Conservation (phyloP, 352 stramenopile genomes). For the Phytophthora pistaciae region DNA sequence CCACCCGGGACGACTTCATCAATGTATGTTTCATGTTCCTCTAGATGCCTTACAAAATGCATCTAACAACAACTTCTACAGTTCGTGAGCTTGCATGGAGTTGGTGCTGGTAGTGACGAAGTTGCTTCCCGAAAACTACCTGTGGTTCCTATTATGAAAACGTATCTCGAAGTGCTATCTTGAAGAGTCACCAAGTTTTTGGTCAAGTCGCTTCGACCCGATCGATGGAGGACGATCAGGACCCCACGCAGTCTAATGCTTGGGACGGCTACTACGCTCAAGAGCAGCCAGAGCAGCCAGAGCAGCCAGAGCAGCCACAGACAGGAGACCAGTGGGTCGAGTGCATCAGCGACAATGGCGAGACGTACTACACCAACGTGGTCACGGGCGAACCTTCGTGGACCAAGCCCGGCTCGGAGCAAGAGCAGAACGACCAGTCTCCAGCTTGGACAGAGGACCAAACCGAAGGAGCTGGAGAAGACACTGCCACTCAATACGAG, state of each 20-base stretch:
- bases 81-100: not conserved
- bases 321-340: slow-evolving; percentile 40
- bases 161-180: not conserved
- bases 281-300: not conserved
- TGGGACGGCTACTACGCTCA: slow-evolving; percentile 8
- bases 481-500: slow-evolving; percentile 22
- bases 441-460: not conserved
- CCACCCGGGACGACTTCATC: not conserved
- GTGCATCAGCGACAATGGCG: slow-evolving; percentile 49
- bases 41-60: not conserved
- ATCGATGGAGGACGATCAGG: slow-evolving; percentile 23
- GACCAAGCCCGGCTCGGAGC: slow-evolving; percentile 33
- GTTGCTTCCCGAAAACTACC: not conserved
- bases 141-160: not conserved
- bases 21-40: not conserved
- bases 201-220: not conserved
- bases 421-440: slow-evolving; percentile 9
- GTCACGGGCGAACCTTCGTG: slow-evolving; percentile 57
- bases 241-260: not conserved
- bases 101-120: not conserved
- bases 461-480: not conserved
- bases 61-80: too few relatives aligned
- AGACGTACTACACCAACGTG: slow-evolving; percentile 55
- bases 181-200: slow-evolving; percentile 13
- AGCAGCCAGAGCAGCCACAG: not conserved